phyloP scores from a whole-genome alignment of 2,329 filamentous ascomycete genomes.

The Penicillium sp. region DNA sequence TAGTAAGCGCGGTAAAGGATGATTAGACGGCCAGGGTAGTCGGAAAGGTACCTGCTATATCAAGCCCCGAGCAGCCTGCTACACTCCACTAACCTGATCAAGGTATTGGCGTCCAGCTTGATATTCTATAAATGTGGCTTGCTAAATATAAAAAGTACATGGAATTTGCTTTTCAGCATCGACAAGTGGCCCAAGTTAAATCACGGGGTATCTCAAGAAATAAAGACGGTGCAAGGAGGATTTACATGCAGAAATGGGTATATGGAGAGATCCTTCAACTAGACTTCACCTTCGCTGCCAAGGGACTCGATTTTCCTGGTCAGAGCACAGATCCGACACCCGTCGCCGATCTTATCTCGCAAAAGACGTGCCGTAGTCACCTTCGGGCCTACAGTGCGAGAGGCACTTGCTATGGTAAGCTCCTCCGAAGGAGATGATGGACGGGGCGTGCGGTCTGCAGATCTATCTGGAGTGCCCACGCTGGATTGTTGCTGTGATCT shows the following conservation, averaged over 20 bases:
- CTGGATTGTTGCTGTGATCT: constrained; percentile 21
- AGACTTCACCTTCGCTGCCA: constrained; percentile 24
- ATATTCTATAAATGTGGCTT: neutral
- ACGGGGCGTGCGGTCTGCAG: constrained; percentile 26
- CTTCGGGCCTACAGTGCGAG: constrained; percentile 74
- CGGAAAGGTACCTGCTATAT: too few species aligned
- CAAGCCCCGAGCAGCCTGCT: neutral
- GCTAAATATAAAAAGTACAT: neutral
- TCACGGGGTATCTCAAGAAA: constrained; percentile 22
- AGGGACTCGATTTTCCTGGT: constrained; percentile 39
- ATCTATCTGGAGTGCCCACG: constrained; percentile 22
- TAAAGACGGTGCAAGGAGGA: constrained; percentile 11
- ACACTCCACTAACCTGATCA: neutral
- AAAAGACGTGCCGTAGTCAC: constrained; percentile 82
- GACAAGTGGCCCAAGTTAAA: constrained; percentile 4
- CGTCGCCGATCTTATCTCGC: constrained; percentile 64
- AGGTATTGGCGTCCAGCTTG: neutral
- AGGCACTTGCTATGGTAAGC: constrained; percentile 30
- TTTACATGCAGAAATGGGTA: constrained; percentile 1
- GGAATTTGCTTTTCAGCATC: neutral
- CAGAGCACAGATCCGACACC: constrained; percentile 44
- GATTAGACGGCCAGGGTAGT: too few species aligned
- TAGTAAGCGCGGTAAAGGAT: too few species aligned
- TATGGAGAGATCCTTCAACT: constrained; percentile 2
- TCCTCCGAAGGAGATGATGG: constrained; percentile 32